Conservation (phyloP, 2,329 filamentous ascomycete species). For the Chaetoscypha palmicola region DNA sequence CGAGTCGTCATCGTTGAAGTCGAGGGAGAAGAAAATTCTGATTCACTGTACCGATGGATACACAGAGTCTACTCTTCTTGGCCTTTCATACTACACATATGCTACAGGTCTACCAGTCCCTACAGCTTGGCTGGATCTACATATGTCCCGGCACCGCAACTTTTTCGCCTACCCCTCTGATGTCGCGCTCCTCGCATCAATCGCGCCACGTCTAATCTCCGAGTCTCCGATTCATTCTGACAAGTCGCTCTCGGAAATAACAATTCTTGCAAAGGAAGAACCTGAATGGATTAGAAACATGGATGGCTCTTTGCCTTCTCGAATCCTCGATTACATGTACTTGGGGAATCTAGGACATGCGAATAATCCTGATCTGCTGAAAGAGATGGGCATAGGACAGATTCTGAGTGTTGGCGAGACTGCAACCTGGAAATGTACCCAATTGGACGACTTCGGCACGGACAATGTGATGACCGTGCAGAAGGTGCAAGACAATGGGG, state of each 20-base stretch:
- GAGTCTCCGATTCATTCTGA: constrained; percentile 53
- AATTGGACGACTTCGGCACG: constrained; percentile 63
- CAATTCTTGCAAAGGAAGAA: constrained; percentile 47
- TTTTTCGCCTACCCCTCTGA: constrained; percentile 96
- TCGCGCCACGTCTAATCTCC: constrained; percentile 67
- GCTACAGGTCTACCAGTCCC: constrained; percentile 74
- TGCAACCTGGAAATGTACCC: constrained; percentile 68
- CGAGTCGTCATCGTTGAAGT: constrained; percentile 16
- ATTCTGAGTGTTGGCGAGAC: constrained; percentile 90
- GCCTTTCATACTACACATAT: constrained; percentile 88
- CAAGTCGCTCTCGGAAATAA: constrained; percentile 47
- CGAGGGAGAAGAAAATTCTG: constrained; percentile 56
- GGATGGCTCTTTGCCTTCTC: constrained; percentile 85
- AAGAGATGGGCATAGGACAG: constrained; percentile 73
- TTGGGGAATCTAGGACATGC: constrained; percentile 89
- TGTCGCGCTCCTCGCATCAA: constrained; percentile 69
- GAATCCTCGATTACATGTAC: constrained; percentile 90
- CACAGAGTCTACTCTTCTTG: constrained; percentile 85
- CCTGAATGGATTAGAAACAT: constrained; percentile 77
- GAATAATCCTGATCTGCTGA: constrained; percentile 81
- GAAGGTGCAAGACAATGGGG: constrained; percentile 91
- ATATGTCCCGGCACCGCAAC: constrained; percentile 74
- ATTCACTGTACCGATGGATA: constrained; percentile 96
- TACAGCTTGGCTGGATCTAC: constrained; percentile 80
- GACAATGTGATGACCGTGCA: constrained; percentile 78